Evolutionary conservation across 2,329 filamentous ascomycete species (phyloP).

Genomic region (Trichoderma sp.): DNA sequence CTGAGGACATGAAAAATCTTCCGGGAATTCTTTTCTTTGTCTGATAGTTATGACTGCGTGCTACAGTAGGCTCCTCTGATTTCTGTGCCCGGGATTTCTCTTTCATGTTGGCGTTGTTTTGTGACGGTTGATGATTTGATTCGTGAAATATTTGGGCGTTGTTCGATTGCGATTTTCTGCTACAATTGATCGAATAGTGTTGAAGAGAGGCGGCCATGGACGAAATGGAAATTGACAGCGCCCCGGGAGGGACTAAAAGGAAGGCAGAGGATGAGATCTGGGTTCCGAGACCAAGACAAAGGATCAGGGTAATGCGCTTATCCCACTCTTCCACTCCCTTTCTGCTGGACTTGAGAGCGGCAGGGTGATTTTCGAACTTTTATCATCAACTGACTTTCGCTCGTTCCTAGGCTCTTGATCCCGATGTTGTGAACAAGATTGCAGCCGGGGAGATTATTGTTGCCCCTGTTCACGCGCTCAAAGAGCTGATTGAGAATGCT

Average conservation of each 20-base stretch:
- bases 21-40: neutral
- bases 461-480: constrained; percentile 90
- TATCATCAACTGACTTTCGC: neutral
- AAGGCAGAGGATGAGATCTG: constrained; percentile 44
- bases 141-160: neutral
- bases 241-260: constrained; percentile 44
- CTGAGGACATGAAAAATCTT: neutral
- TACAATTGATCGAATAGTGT: neutral
- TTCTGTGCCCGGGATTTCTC: neutral
- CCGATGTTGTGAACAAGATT: constrained; percentile 97
- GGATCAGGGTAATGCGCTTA: constrained; percentile 46
- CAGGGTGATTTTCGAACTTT: neutral
- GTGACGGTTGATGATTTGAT: neutral
- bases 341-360: neutral
- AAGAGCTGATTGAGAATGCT: constrained; percentile 94
- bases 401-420: constrained; percentile 68
- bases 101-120: constrained; percentile 1
- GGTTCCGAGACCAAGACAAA: constrained; percentile 42
- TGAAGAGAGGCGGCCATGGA: constrained; percentile 27
- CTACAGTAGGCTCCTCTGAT: neutral
- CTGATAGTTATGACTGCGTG: neutral
- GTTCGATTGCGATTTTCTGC: neutral
- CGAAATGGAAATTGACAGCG: constrained; percentile 44
- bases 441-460: constrained; percentile 98
- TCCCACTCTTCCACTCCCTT: neutral